phyloP scores from a whole-genome alignment of 768 basidiomycete species.

The Brasilioporus rufonigricans region DNA sequence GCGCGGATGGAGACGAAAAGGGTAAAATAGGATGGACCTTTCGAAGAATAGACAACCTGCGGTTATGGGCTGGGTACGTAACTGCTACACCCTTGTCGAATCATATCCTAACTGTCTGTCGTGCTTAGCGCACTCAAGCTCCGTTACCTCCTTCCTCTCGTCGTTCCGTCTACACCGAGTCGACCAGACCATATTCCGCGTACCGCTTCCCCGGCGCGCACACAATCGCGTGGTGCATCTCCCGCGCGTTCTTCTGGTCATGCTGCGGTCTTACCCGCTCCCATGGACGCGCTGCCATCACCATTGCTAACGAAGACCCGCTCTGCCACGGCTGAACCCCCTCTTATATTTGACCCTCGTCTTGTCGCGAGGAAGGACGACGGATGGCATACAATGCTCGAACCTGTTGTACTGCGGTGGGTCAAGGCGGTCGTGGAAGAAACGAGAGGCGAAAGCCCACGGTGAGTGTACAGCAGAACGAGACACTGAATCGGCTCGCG shows the following conservation, averaged over 20 bases:
- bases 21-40: constrained; percentile 76
- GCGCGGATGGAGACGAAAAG: constrained; percentile 38
- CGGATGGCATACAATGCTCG: constrained; percentile 83
- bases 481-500: neutral
- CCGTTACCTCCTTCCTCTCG: constrained; percentile 73
- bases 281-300: constrained; percentile 23
- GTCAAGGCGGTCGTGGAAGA: constrained; percentile 67
- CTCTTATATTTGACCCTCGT: constrained; percentile 68
- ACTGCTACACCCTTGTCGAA: neutral
- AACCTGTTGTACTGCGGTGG: constrained; percentile 62
- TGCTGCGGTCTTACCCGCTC: neutral
- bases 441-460: constrained; percentile 40
- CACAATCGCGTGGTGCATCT: constrained; percentile 21
- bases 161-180: constrained; percentile 45
- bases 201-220: constrained; percentile 19
- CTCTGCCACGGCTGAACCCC: constrained; percentile 43
- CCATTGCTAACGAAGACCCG: constrained; percentile 34
- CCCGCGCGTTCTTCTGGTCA: constrained; percentile 23
- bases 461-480: constrained; percentile 10
- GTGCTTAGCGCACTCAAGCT: constrained; percentile 71
- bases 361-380: constrained; percentile 69
- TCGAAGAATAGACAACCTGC: constrained; percentile 79
- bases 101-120: neutral
- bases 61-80: constrained; percentile 81
- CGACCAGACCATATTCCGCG: constrained; percentile 28